A percentile compares a stretch with the other conserved stretches of the same genome.
Conservation (phyloP, 495 filamentous ascomycete genomes). For the Podospora pseudopauciseta region DNA sequence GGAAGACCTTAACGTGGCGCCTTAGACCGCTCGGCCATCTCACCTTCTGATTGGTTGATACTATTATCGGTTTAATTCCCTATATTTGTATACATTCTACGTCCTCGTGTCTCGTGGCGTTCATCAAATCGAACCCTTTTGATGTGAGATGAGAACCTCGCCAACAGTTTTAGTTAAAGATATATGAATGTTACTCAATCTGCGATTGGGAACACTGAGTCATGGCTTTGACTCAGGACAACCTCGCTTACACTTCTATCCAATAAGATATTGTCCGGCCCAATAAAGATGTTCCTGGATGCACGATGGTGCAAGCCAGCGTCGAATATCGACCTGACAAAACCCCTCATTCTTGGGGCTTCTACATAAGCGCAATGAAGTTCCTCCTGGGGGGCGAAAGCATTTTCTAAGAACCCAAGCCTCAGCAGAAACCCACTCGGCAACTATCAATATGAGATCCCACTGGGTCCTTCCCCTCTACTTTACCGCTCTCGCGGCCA, state of each 20-base stretch:
- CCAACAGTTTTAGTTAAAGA: background rate
- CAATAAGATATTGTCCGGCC: background rate
- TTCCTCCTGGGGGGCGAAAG: no score
- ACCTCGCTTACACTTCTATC: background rate
- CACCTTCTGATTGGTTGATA: background rate
- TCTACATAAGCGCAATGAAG: no score
- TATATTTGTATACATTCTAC: no score
- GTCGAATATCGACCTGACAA: background rate
- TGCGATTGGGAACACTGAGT: background rate
- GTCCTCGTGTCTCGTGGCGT: no score
- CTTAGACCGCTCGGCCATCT: background rate
- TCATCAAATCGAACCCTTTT: no score
- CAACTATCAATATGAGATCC: background rate
- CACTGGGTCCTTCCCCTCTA: background rate
- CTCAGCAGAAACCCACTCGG: no score
- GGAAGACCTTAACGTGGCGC: background rate
- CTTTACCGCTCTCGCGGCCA: background rate
- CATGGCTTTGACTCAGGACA: background rate
- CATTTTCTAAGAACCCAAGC: no score
- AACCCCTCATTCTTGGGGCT: no score
- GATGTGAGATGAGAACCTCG: background rate
- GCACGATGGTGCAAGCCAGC: background rate
- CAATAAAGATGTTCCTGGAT: background rate
- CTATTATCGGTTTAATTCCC: no score
- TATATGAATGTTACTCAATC: background rate